These are phyloP conservation scores for Actinomortierella ambigua DNA, from an alignment of 371 early-diverging fungal genomes.

Conservation along the genomic window DNA sequence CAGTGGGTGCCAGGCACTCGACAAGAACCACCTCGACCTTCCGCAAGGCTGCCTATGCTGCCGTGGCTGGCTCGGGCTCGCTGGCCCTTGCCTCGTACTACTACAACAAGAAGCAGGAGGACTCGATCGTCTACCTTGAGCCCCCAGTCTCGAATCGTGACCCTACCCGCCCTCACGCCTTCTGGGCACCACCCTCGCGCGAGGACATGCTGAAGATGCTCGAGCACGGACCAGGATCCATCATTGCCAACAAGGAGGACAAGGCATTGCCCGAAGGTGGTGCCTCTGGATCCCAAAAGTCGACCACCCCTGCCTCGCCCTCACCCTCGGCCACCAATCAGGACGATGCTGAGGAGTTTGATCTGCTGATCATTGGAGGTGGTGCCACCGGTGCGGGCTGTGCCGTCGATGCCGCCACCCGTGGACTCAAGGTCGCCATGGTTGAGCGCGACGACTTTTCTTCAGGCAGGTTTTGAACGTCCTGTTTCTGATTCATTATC, in stretches of 20 bases:
- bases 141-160: conserved; percentile 14
- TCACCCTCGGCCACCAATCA: conserved; percentile 2
- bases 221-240: conserved; percentile 49
- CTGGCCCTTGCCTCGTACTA: conserved; percentile 31
- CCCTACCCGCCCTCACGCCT: conserved; percentile 55
- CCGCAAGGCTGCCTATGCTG: conserved; percentile 32
- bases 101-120: conserved; percentile 19
- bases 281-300: neutral
- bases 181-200: conserved; percentile 77
- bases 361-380: conserved; percentile 97
- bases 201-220: conserved; percentile 73
- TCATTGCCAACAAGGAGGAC: conserved; percentile 34
- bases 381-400: conserved; percentile 98
- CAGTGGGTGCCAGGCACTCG: conserved; percentile 18
- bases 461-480: conserved; percentile 59
- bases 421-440: conserved; percentile 96
- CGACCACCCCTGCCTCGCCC: conserved; percentile 10
- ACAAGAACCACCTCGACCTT: conserved; percentile 12
- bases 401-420: conserved; percentile 96
- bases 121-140: conserved; percentile 41
- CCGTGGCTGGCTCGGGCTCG: conserved; percentile 25
- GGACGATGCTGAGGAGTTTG: conserved; percentile 66
- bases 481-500: neutral
- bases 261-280: neutral
- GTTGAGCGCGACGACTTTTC: conserved; percentile 98